A percentile compares a stretch with the other conserved stretches of the same genome.
Evolutionary conservation across 2,329 filamentous ascomycete species (phyloP).

Genomic region (Fusarium napiforme): DNA sequence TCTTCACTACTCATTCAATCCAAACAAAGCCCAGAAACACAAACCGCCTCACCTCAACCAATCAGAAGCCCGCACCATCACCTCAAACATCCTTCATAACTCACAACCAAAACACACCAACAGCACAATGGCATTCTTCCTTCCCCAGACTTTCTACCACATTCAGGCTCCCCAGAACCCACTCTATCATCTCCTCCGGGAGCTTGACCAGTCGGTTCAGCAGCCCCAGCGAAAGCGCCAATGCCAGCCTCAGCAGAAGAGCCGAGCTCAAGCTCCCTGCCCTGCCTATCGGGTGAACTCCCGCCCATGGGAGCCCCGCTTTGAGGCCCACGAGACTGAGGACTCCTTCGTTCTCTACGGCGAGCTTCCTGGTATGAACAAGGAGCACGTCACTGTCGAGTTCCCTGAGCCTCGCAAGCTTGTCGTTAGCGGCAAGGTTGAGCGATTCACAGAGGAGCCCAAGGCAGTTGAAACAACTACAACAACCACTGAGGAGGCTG

Average conservation of each 20-base stretch:
- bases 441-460: slow-evolving; percentile 60
- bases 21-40: neutral
- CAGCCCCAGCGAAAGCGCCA: slow-evolving; percentile 22
- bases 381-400: slow-evolving; percentile 77
- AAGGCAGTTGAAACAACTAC: neutral
- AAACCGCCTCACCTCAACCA: neutral
- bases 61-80: neutral
- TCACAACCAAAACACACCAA: neutral
- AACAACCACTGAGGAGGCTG: neutral
- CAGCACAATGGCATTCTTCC: slow-evolving; percentile 24
- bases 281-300: neutral
- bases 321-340: slow-evolving; percentile 48
- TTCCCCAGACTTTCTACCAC: slow-evolving; percentile 19
- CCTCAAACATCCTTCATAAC: neutral
- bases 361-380: slow-evolving; percentile 77
- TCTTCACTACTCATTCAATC: neutral
- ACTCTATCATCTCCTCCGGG: slow-evolving; percentile 16
- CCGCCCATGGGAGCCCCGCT: slow-evolving; percentile 16
- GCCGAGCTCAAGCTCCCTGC: slow-evolving; percentile 38
- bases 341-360: slow-evolving; percentile 77
- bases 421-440: slow-evolving; percentile 72
- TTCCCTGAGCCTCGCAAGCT: slow-evolving; percentile 78
- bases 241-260: slow-evolving; percentile 17
- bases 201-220: slow-evolving; percentile 23
- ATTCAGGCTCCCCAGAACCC: slow-evolving; percentile 15